Base-by-base conservation (phyloP, 2,329 filamentous ascomycete species). In the Ceratocystis albifundus region DNA sequence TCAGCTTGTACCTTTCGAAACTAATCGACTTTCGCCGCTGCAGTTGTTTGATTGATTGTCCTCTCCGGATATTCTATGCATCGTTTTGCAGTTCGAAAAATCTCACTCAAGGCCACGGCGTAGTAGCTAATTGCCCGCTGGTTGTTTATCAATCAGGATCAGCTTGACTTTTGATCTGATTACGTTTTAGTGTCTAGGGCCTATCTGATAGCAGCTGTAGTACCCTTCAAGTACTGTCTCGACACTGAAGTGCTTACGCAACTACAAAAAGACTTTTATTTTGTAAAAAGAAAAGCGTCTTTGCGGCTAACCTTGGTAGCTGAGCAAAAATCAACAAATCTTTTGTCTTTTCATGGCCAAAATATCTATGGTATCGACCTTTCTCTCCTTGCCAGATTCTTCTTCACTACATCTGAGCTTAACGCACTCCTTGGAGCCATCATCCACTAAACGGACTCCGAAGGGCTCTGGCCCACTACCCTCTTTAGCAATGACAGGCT, bases 1-100 rank as follows among this genome's bases (percentile, higher is more conserved):
- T 62, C 64, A 64, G 59, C 61, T 64, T 48, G 55, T 59, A 41
- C 63, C 65, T 41, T 66, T 66, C 28, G 59, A 68, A 36, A 66
- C 48, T 20, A 64, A 66, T 45, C 61, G 64, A 32, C 66, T 68
- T 32, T 66, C 66, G 36, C 66, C 64, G 10, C 57, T 68, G 50
- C 66, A 68, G 36, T 53, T 68, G 6, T 68, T 68, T 68, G 66
- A 68, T 55, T 68, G 61, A 68, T 66, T 68, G 30, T 36, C 61
- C 45, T 22, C 32, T 50, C 45, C 20, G 62, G 20, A 30, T 64
- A 36, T 48, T 53, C 46, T 50, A 32, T 41, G 22, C 46, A 32
- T 32, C 36, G 36, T 41, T 50, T 53, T 20, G 12, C 28, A 36
- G 22, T 10, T 53, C 7, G 22, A 10, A 7, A 12, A 50, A 3